Percentiles rank a stretch among this genome's conserved stretches.
phyloP scores from a whole-genome alignment of 2,329 filamentous ascomycete species.

The Drechmeria coniospora region DNA sequence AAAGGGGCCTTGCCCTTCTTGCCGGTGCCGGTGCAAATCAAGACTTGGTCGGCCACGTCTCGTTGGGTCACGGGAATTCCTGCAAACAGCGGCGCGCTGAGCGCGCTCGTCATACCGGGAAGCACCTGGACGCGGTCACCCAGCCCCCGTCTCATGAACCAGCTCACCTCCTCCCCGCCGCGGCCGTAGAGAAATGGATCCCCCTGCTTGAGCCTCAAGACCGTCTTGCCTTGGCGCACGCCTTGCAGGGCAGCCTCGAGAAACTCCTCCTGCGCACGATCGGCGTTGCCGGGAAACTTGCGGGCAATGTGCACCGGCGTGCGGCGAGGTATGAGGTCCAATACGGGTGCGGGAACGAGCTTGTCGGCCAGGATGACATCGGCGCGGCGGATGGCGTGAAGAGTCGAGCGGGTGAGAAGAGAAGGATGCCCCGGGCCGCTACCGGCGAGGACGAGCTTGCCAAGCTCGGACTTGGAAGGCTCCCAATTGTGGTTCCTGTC shows the following conservation, averaged over 20 bases:
- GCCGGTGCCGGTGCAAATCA: conserved; percentile 93
- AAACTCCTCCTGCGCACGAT: conserved; percentile 82
- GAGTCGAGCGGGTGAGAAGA: conserved; percentile 68
- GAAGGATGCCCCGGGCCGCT: conserved; percentile 88
- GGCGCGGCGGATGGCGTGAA: conserved; percentile 59
- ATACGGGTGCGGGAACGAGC: conserved; percentile 67
- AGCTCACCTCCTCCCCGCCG: conserved; percentile 81
- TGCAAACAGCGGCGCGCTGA: conserved; percentile 79
- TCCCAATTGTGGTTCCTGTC: conserved; percentile 6
- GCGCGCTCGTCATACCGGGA: conserved; percentile 78
- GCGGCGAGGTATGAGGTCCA: conserved; percentile 79
- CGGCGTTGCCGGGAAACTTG: conserved; percentile 95
- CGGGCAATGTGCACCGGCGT: conserved; percentile 83
- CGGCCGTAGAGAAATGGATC: conserved; percentile 94
- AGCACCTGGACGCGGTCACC: conserved; percentile 52
- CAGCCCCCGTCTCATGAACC: conserved; percentile 60
- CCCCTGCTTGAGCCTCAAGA: conserved; percentile 86
- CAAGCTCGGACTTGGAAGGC: conserved; percentile 22
- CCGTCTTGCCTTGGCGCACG: conserved; percentile 50
- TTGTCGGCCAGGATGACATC: conserved; percentile 78
- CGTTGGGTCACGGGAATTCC: conserved; percentile 79
- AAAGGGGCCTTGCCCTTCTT: conserved; percentile 70
- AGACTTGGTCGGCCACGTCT: conserved; percentile 77
- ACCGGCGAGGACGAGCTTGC: conserved; percentile 75
- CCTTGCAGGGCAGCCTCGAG: conserved; percentile 62